These are phyloP conservation scores for Nakazawaea ambrosiae DNA, from an alignment of 805 yeast genomes.

Conservation along the genomic window DNA sequence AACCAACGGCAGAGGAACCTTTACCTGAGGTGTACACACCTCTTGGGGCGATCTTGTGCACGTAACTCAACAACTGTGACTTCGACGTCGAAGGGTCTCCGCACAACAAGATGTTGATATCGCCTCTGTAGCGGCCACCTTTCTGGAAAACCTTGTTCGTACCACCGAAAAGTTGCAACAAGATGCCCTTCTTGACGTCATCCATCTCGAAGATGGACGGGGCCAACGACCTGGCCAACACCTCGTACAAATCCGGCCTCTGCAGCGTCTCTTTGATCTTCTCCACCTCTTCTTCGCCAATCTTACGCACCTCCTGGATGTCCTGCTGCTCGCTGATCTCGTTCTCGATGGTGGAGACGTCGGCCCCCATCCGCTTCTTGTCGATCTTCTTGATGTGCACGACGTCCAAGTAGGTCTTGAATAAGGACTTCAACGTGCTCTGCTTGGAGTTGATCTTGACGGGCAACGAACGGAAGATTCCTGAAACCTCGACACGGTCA, in stretches of 20 bases:
- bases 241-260: conserved; percentile 77
- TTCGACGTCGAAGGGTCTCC: conserved; percentile 99
- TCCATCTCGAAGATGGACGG: conserved; percentile 97
- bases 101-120: conserved; percentile 81
- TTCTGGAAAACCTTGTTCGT: conserved; percentile 80
- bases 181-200: conserved; percentile 92
- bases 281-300: conserved; percentile 63
- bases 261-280: conserved; percentile 53
- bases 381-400: conserved; percentile 89
- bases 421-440: conserved; percentile 74
- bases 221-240: conserved; percentile 84
- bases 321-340: conserved; percentile 56
- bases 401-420: conserved; percentile 90
- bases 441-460: conserved; percentile 82
- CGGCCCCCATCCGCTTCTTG: conserved; percentile 73
- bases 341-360: conserved; percentile 60
- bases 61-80: conserved; percentile 90
- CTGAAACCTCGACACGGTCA: conserved; percentile 92
- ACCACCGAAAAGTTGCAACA: conserved; percentile 93
- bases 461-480: conserved; percentile 88
- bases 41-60: conserved; percentile 95
- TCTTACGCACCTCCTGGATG: conserved; percentile 66
- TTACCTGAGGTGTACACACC: conserved; percentile 98
- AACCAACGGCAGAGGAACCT: conserved; percentile 98
- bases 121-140: conserved; percentile 96